Evolutionary conservation across 352 stramenopile species (phyloP), one percentile per base, ranked within the genome.

Genomic region (Pythium coloratum): DNA sequence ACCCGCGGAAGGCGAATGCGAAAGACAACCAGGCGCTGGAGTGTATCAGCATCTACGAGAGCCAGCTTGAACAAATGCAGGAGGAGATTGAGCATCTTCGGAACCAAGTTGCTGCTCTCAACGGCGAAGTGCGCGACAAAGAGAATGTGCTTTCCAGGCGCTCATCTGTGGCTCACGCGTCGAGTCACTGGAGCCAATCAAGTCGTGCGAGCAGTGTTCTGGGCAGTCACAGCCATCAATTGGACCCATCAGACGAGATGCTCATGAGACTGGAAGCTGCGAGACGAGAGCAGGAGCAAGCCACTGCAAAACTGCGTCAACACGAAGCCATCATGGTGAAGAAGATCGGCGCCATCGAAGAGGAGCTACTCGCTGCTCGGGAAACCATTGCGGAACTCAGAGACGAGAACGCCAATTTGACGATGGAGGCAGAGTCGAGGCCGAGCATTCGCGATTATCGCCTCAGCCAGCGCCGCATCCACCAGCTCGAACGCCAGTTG

Each of bases 361-460:
- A 83, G 26, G 83, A 96, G 51, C 60, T 96, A 18, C 64, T 89
- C 8, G 53, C 59, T 12, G 81, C 87, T 36, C 76, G 77, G 20
- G 82, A 92, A 50, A 82, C 71, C 3, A 88, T 95, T 30, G 68
- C 73, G 3, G 81, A 92, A 36, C 62, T 95, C 47, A 91, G 89
- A 66, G 84, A 95, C 40, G 85, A 94, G 55, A 94, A 95, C 49
- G 76, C 84, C 2, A 95, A 94, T 42, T 51, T 96, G 42, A 77
- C 72, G 20, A 50, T 94, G 18, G 89, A 95, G 58, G 78, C 83
- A 0, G 81, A 94, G 51, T 94, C 89, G 8, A 74, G 87, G 26
- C 87, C 89, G 42, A 94, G 78, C 54, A 95, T 96, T 62, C 85
- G 84, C 18, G 87, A 94, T 54, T 95, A 94, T 58, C 74, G 89